These are phyloP conservation scores for Pichia eremophila DNA, from an alignment of 805 yeast species.

Conservation along the genomic window DNA sequence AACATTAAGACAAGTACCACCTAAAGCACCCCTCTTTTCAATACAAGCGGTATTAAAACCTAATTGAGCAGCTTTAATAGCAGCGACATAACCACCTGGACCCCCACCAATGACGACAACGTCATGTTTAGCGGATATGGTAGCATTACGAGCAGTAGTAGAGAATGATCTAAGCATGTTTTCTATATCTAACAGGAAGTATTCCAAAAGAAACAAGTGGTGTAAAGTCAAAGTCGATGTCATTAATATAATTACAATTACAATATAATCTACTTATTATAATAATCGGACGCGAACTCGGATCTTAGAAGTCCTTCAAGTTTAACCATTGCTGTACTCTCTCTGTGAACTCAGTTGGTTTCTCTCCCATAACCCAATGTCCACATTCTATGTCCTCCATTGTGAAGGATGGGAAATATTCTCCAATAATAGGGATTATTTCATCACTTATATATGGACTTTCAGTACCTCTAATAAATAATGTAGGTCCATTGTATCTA, in stretches of 20 bases:
- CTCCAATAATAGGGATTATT: conserved; percentile 59
- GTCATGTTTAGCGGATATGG: conserved; percentile 53
- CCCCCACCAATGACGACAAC: conserved; percentile 97
- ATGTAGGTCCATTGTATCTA: conserved; percentile 60
- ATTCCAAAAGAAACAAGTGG: too few relatives aligned
- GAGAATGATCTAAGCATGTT: conserved; percentile 28
- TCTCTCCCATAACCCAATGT: conserved; percentile 89
- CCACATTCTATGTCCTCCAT: conserved; percentile 72
- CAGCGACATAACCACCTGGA: conserved; percentile 99
- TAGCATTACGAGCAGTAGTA: conserved; percentile 20
- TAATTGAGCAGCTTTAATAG: conserved; percentile 96
- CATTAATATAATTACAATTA: too few relatives aligned
- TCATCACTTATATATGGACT: conserved; percentile 82
- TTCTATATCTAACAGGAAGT: neutral
- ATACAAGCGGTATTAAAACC: conserved; percentile 93
- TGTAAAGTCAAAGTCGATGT: too few relatives aligned
- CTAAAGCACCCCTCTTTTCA: conserved; percentile 92
- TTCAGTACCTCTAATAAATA: conserved; percentile 71
- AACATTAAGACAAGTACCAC: conserved; percentile 97
- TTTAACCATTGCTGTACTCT: neutral
- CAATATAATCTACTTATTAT: too few relatives aligned
- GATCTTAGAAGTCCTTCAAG: too few relatives aligned
- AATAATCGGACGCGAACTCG: too few relatives aligned
- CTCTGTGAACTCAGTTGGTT: conserved; percentile 64
- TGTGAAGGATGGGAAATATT: conserved; percentile 70